Base-by-base conservation (phyloP, 345 rosid species). In the Euclidium syriacum region DNA sequence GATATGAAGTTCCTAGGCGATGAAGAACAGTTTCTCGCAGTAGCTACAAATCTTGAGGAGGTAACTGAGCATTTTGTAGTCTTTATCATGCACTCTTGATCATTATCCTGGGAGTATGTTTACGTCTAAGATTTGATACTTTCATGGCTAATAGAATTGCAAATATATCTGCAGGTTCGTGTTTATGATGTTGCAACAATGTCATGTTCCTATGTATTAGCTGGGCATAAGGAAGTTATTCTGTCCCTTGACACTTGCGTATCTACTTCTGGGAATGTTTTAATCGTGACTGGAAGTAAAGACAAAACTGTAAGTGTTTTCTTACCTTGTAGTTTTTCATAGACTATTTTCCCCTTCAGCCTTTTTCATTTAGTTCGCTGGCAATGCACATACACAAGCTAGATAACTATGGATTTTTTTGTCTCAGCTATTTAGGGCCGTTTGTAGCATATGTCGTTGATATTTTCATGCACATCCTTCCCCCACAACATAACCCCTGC, bases 31-130 rank as follows among this genome's bases (percentile, higher is more conserved):
- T 81, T 71, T 77, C 90, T 94, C 8, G 99, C 91, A 72, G 90
- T 87, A 76, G 99, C 97, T 36, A 90, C 99, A 51, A 90, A 90
- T 85, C 79, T 85, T 25, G 97, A 94, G 76, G 91, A 90, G 83
- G 96, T 85, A 79, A 72, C 47, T 27, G 60, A 38, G 48, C 55
- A 4, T 34, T 70, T 44, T 52, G 7, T 39, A 16, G 24, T 56
- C 32, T 47, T n/a, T 50, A 2, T 41, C 52, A 41, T 68, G n/a
- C 42, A 51, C 20, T 48, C 44, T 58, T 40, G 52, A 40, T 42
- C 66, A 35, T 60, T 57, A 26, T 51, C 29, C 4, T 50, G 20
- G 10, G 62, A 33, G 51, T 43, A 68, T 51, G 44, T 49, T 24
- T 22, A 52, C 17, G 54, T 69, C 55, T 8, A 18, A 25, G n/a